Base-by-base conservation (phyloP, 192 early-diverging fungal genomes). In the Backusella australiensis region DNA sequence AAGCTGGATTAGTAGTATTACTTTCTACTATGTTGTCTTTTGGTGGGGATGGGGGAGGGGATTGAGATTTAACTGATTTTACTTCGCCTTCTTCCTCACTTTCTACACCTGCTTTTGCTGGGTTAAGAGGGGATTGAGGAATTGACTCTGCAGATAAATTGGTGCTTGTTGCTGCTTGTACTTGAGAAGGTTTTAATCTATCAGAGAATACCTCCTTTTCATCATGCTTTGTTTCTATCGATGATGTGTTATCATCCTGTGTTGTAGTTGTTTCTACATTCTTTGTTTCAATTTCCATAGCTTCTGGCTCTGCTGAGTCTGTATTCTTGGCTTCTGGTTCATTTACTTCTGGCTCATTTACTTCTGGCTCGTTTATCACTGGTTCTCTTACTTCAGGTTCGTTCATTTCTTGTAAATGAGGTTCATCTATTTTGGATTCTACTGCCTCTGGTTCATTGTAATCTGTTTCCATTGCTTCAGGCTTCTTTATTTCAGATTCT, bases 41-140 rank as follows among this genome's bases (percentile, higher is more conserved):
- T 34, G 72, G 42, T 67, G 63, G 12, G 14, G 73, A 36, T 19
- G 65, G 38, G 34, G 67, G 42, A 35, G 77, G 39, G 29, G 77
- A 71, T 42, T 35, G 36, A 15, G 69, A 66, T 71, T 68, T 63
- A 42, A 35, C 34, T 19, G 75, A 77, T 34, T 52, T 70, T 5
- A 75, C 72, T 38, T 79, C 72, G 7, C 73, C 73, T 34, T 79
- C 78, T 70, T 79, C 78, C 65, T 79, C 78, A 71, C 78, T 79
- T 8, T 79, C 78, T 35, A 32, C 68, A 29, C 46, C 59, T n/a
- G 49, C 12, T 36, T 66, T 78, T 41, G 41, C 34, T 36, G 56
- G 35, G 1, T 36, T 63, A 32, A 44, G 21, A 44, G 69, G 23
- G 2, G 23, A 39, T 6, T 26, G 23, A 1, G 36, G 12, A 46